Percentiles rank a stretch among this genome's conserved stretches.
These are phyloP conservation scores for Amanita phalloides DNA, from an alignment of 768 basidiomycete species.

Conservation along the genomic window DNA sequence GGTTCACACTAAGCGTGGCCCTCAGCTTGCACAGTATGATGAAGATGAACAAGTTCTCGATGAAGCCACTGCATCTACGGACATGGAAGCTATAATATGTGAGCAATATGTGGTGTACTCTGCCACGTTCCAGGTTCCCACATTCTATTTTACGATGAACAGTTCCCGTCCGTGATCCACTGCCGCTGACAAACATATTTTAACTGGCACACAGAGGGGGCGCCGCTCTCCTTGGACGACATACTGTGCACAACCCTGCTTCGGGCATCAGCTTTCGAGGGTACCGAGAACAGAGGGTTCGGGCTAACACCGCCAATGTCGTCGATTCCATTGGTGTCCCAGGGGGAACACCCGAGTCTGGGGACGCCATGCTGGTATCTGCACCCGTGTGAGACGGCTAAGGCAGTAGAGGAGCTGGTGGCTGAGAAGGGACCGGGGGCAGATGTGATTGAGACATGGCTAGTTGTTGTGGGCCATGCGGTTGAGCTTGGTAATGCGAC, in stretches of 20 bases:
- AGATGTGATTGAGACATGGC: conserved; percentile 55
- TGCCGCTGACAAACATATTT: conserved; percentile 4
- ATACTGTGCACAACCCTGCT: conserved; percentile 53
- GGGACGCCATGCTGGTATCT: conserved; percentile 75
- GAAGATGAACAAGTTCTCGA: conserved; percentile 31
- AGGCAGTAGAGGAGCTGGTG: conserved; percentile 61
- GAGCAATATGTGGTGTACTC: conserved; percentile 69
- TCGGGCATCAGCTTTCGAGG: conserved; percentile 31
- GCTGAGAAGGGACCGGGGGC: conserved; percentile 23
- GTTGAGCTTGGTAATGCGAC: conserved; percentile 26
- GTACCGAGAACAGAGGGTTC: conserved; percentile 37
- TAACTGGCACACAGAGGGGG: conserved; percentile 40
- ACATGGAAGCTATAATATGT: conserved; percentile 28
- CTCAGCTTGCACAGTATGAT: conserved; percentile 12
- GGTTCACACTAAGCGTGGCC: conserved; percentile 9
- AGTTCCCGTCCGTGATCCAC: conserved; percentile 47
- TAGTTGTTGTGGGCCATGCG: conserved; percentile 59
- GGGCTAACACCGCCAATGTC: conserved; percentile 39
- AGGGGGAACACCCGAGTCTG: conserved; percentile 78
- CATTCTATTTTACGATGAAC: conserved; percentile 72
- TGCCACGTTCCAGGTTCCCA: conserved; percentile 69
- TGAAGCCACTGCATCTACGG: conserved; percentile 11
- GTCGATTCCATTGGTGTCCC: conserved; percentile 69
- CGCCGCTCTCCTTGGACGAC: conserved; percentile 44
- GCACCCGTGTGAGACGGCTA: conserved; percentile 75